Evolutionary conservation across 805 yeast genomes (phyloP), one percentile per base, ranked within the genome.

Genomic region (Schwanniomyces pseudopolymorphus): DNA sequence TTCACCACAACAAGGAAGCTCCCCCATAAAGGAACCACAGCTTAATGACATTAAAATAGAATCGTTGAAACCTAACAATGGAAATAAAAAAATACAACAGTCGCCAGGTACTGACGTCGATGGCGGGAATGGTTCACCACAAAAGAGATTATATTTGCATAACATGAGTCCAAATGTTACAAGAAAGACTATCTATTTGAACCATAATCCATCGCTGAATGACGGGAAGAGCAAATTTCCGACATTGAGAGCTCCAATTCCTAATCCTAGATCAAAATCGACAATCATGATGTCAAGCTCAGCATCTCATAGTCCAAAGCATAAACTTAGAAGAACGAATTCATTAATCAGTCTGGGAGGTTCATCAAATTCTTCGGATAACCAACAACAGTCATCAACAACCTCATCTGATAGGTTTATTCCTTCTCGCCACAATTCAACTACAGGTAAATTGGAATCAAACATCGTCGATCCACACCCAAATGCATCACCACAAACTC

Each of bases 401-500:
- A 55, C 59, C 11, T 51, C 66, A 1, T 57, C 67, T 3, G 78
- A 73, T 55, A 55, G 78, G 41, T 73, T 73, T 50, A 73, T 73
- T 47, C 78, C 78, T 28, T 67, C 74, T 28, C 65, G 70, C 43
- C 70, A 69, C 39, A 72, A 72, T 53, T 60, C 74, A 3, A 64
- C 68, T 2, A 58, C 67, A 3, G 69, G 72, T n/a, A 70, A 69
- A 42, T 57, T 73, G 25, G 63, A 70, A 38, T 61, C 72, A 11
- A 59, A 66, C 11, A 48, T 51, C n/a, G 50, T 58, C n/a, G 49
- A 55, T 16, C 75, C 74, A 2, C 72, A 63, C 44, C 78, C 78
- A 2, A 70, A 71, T 55, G 77, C 77, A 14, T 71, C 79, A 44
- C 84, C 84, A 1, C 71, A 72, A 49, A 76, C 79, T 5, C 83